Conservation (phyloP, 352 stramenopile genomes). For the Vaucheria bursata region DNA sequence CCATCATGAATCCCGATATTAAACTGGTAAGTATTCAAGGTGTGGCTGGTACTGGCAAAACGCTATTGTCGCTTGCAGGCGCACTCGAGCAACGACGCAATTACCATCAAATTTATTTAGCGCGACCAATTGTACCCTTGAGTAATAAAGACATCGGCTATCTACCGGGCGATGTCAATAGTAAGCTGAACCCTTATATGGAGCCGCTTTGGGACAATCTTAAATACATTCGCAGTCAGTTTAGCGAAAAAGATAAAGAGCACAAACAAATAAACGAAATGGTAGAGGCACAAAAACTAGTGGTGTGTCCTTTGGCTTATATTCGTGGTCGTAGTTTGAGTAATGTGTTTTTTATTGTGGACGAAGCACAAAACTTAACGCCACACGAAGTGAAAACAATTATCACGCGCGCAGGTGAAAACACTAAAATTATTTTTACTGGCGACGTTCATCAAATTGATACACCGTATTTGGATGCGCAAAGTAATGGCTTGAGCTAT, state of each 20-base stretch:
- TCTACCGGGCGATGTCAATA: not conserved
- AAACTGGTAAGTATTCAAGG: not conserved
- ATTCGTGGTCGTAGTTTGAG: not conserved
- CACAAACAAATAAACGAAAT: not conserved
- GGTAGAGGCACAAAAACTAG: not conserved
- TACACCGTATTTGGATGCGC: not conserved
- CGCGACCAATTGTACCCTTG: not conserved
- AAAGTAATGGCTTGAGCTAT: not conserved
- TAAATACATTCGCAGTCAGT: not conserved
- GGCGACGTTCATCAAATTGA: not conserved
- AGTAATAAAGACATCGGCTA: not conserved
- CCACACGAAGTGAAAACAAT: not conserved
- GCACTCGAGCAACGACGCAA: not conserved
- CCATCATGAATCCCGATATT: not conserved
- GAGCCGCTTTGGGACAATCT: not conserved
- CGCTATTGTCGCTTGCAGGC: not conserved
- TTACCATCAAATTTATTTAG: not conserved
- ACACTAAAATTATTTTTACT: not conserved
- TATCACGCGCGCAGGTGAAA: not conserved
- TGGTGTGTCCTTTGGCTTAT: constrained; percentile 1
- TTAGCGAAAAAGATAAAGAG: not conserved
- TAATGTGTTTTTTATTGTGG: not conserved
- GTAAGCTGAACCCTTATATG: not conserved
- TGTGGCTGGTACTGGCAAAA: not conserved
- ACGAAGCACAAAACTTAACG: not conserved